Percentiles rank a stretch among this genome's conserved stretches.
Evolutionary conservation across 495 filamentous ascomycete genomes (phyloP).

Genomic region (Trichoderma erinaceum): DNA sequence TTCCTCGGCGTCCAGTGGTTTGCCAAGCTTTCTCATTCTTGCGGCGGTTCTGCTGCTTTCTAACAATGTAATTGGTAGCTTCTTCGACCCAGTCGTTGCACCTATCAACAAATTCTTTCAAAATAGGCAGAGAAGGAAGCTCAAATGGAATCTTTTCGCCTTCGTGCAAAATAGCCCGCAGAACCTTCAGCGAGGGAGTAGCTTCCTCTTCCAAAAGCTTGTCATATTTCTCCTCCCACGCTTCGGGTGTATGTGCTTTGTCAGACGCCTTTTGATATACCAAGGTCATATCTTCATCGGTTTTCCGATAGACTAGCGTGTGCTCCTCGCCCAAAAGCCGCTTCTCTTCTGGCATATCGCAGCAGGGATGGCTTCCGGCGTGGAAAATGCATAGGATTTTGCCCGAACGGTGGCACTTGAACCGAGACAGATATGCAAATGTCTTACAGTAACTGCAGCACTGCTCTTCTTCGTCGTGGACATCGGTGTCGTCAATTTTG

Average conservation of each 20-base stretch:
- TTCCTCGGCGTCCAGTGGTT: constrained; percentile 51
- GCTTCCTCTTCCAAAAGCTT: constrained; percentile 74
- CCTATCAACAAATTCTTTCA: constrained; percentile 84
- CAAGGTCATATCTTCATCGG: constrained; percentile 59
- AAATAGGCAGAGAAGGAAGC: constrained; percentile 71
- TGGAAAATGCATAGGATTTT: constrained; percentile 76
- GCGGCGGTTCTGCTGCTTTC: constrained; percentile 96
- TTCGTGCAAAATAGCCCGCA: constrained; percentile 81
- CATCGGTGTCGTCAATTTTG: constrained; percentile 60
- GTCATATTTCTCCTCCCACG: constrained; percentile 87
- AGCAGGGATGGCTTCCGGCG: constrained; percentile 72
- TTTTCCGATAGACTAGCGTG: constrained; percentile 66
- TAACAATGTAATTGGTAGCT: constrained; percentile 91
- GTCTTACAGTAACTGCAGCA: constrained; percentile 82
- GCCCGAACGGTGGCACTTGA: constrained; percentile 68
- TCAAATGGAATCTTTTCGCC: constrained; percentile 97
- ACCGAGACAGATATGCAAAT: constrained; percentile 85
- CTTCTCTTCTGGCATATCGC: constrained; percentile 55
- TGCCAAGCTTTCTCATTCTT: constrained; percentile 95
- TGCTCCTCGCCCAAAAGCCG: constrained; percentile 58
- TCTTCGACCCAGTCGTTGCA: constrained; percentile 99
- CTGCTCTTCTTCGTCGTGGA: constrained; percentile 82
- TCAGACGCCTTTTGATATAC: constrained; percentile 74
- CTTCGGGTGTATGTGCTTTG: constrained; percentile 76
- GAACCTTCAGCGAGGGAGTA: constrained; percentile 75